These are phyloP conservation scores for Lipomyces yamadae DNA, from an alignment of 805 yeast genomes.

Conservation along the genomic window DNA sequence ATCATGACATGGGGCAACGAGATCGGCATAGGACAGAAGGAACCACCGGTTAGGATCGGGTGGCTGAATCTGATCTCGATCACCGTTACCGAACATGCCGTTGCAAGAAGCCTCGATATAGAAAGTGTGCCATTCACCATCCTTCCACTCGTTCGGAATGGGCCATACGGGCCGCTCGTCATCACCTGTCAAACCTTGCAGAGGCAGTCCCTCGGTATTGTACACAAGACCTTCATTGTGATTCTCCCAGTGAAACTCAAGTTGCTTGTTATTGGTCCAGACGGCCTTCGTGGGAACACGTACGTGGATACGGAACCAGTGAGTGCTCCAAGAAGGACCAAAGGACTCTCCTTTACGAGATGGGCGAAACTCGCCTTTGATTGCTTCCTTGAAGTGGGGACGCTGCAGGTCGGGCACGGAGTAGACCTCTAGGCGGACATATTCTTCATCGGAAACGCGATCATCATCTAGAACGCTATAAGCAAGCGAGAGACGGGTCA, in stretches of 20 bases:
- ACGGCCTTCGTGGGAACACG: constrained; percentile 59
- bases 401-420: constrained; percentile 72
- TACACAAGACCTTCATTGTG: constrained; percentile 87
- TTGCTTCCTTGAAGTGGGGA: constrained; percentile 66
- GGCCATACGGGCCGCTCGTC: constrained; percentile 71
- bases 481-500: not conserved
- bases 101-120: constrained; percentile 91
- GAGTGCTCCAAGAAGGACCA: constrained; percentile 97
- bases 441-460: constrained; percentile 56
- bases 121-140: constrained; percentile 61
- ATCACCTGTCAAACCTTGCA: constrained; percentile 86
- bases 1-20: constrained; percentile 77
- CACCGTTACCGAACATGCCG: constrained; percentile 86
- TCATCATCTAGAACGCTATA: constrained; percentile 63
- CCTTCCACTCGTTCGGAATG: constrained; percentile 61
- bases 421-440: constrained; percentile 66
- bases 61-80: constrained; percentile 59
- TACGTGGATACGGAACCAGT: constrained; percentile 80
- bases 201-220: constrained; percentile 65
- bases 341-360: constrained; percentile 67
- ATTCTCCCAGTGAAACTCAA: constrained; percentile 57
- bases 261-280: constrained; percentile 32
- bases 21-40: constrained; percentile 68
- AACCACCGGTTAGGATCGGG: constrained; percentile 78
- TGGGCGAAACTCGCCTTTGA: constrained; percentile 50